phyloP scores from a whole-genome alignment of 495 filamentous ascomycete species.

The Xylona heveae region DNA sequence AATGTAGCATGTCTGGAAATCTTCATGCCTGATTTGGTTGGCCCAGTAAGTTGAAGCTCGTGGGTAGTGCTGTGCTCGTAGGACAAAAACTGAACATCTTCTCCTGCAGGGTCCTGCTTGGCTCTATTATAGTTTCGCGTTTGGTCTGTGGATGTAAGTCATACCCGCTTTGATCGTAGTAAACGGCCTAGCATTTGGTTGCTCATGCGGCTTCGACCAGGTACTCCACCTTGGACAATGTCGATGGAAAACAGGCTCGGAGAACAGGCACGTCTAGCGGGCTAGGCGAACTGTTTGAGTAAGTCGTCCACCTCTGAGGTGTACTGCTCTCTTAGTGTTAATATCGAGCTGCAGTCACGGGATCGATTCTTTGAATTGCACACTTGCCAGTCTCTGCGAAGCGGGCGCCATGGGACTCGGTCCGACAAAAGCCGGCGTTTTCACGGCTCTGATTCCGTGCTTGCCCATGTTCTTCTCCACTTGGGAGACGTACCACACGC shows the following conservation, averaged over 20 bases:
- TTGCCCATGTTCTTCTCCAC: constrained; percentile 98
- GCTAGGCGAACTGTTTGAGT: constrained; percentile 91
- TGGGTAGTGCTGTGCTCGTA: too few relatives aligned
- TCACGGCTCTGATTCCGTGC: constrained; percentile 78
- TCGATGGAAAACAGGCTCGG: constrained; percentile 93
- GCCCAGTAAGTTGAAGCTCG: constrained; percentile 40
- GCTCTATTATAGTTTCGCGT: constrained; percentile 87
- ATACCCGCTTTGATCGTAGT: neutral
- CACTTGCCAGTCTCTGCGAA: constrained; percentile 69
- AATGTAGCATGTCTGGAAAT: constrained; percentile 67
- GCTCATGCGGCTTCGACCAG: constrained; percentile 15
- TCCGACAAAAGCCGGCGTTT: constrained; percentile 57
- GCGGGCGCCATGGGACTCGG: constrained; percentile 84
- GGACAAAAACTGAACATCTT: too few relatives aligned
- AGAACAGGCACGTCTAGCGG: constrained; percentile 89
- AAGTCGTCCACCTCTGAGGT: constrained; percentile 11
- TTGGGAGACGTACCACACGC: constrained; percentile 98
- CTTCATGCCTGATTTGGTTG: constrained; percentile 76
- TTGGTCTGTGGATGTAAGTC: constrained; percentile 75
- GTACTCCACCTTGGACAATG: constrained; percentile 96
- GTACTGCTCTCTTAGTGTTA: constrained; percentile 3
- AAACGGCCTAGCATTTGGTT: neutral
- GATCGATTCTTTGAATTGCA: constrained; percentile 95
- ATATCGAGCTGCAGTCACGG: constrained; percentile 62
- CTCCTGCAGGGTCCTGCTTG: constrained; percentile 53